Percentiles rank a stretch among this genome's conserved stretches.
These are phyloP conservation scores for Saturnispora zaruensis DNA, from an alignment of 805 yeast species.

Conservation along the genomic window DNA sequence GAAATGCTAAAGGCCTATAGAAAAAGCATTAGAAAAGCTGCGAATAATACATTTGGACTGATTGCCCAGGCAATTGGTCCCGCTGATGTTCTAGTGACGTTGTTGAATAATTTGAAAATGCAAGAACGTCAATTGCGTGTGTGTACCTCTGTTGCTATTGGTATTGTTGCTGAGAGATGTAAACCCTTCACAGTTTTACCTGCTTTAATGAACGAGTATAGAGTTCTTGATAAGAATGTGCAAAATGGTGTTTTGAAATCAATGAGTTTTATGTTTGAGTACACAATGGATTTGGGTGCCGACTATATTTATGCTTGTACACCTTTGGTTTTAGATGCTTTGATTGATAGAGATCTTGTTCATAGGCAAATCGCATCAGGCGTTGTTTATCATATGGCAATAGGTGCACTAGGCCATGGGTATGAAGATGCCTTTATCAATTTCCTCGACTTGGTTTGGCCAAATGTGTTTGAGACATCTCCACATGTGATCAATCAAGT, in stretches of 20 bases:
- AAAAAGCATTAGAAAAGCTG: slow-evolving; percentile 70
- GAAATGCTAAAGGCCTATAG: slow-evolving; percentile 81
- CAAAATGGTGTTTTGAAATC: slow-evolving; percentile 95
- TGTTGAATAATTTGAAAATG: slow-evolving; percentile 75
- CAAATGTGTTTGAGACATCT: slow-evolving; percentile 88
- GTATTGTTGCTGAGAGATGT: slow-evolving; percentile 90
- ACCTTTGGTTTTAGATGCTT: slow-evolving; percentile 79
- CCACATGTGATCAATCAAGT: slow-evolving; percentile 89
- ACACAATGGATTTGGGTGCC: slow-evolving; percentile 68
- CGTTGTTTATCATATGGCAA: slow-evolving; percentile 71
- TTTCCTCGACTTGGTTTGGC: slow-evolving; percentile 69
- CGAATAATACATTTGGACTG: slow-evolving; percentile 84
- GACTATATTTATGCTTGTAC: slow-evolving; percentile 77
- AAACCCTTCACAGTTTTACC: slow-evolving; percentile 91
- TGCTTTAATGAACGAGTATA: slow-evolving; percentile 89
- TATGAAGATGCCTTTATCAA: slow-evolving; percentile 80
- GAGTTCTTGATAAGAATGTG: slow-evolving; percentile 85
- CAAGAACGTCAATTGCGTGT: slow-evolving; percentile 96
- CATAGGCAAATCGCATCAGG: slow-evolving; percentile 94
- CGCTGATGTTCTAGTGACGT: slow-evolving; percentile 79
- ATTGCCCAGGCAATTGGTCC: slow-evolving; percentile 94
- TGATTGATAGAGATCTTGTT: slow-evolving; percentile 83
- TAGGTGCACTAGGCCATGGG: slow-evolving; percentile 68
- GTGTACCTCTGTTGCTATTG: slow-evolving; percentile 96
- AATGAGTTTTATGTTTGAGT: slow-evolving; percentile 84